A percentile compares a stretch with the other conserved stretches of the same genome.
Conservation (phyloP, 495 filamentous ascomycete genomes). For the Mytilinidion resinicola region DNA sequence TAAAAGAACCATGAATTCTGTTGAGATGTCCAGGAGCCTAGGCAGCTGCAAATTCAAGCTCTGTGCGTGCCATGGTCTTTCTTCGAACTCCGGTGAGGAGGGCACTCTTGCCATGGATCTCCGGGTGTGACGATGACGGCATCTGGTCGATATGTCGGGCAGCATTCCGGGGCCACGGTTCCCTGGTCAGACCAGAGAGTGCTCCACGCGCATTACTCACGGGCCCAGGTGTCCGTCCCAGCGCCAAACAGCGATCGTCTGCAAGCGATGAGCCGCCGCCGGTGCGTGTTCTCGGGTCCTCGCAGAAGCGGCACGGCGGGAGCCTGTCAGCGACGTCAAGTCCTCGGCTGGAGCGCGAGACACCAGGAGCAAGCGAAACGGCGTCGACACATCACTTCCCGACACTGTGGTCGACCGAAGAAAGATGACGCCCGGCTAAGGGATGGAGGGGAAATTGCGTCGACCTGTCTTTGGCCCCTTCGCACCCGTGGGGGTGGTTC, state of each 20-base stretch:
- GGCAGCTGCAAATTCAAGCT: too few species aligned
- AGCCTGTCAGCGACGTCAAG: too few species aligned
- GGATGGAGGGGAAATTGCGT: background rate
- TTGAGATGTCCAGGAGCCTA: too few species aligned
- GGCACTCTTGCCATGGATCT: too few species aligned
- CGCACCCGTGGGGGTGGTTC: constrained; percentile 18
- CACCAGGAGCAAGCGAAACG: too few species aligned
- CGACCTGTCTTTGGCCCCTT: background rate
- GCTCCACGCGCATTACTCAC: constrained; percentile 1
- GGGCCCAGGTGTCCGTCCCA: background rate
- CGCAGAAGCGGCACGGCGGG: too few species aligned
- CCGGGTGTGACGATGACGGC: constrained; percentile 1
- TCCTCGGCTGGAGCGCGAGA: too few species aligned
- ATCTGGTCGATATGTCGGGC: constrained; percentile 14
- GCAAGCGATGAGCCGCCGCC: background rate
- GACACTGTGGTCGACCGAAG: too few species aligned
- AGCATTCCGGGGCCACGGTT: constrained; percentile 2
- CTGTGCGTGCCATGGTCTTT: too few species aligned
- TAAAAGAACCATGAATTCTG: too few species aligned
- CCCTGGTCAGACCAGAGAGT: constrained; percentile 5
- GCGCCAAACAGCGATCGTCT: constrained; percentile 3
- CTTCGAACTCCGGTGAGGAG: background rate
- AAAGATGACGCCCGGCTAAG: too few species aligned
- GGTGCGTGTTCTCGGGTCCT: background rate
- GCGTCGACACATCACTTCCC: too few species aligned